A percentile compares a stretch with the other conserved stretches of the same genome.
Conservation (phyloP, 2,329 filamentous ascomycete species). For the Cercospora zeina region DNA sequence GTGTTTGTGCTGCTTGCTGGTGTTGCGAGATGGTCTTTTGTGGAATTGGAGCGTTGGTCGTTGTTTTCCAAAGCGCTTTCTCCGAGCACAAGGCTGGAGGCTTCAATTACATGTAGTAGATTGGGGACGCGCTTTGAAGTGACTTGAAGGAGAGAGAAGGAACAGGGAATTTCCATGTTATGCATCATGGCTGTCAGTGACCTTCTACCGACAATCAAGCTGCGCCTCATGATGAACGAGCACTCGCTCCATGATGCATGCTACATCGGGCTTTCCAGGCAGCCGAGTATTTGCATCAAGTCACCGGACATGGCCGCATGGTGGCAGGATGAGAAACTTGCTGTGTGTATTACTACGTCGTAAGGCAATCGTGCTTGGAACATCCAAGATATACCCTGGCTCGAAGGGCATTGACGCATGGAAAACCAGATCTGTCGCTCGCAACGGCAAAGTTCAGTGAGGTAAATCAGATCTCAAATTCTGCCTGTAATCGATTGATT, state of each 20-base stretch:
- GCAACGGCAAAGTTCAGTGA: neutral
- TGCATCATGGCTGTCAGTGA: neutral
- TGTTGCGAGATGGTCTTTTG: neutral
- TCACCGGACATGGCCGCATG: neutral
- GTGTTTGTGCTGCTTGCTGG: too few relatives aligned
- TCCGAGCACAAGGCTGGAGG: neutral
- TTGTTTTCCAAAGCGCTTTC: neutral
- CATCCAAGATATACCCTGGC: neutral
- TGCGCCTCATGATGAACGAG: neutral
- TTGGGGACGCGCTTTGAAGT: neutral
- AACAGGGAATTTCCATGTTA: neutral
- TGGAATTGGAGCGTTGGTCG: neutral
- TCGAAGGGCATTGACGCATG: neutral
- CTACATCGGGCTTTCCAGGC: neutral
- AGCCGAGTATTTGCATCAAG: neutral
- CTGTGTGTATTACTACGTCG: neutral
- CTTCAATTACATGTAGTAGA: too few relatives aligned
- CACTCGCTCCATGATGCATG: neutral
- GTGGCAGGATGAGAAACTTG: neutral
- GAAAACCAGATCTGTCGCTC: neutral
- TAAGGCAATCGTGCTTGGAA: neutral
- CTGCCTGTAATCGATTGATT: too few relatives aligned
- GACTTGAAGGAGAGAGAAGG: neutral
- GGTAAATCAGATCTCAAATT: neutral
- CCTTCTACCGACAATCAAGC: neutral